These are phyloP conservation scores for Solanum pennellii DNA, from an alignment of 257 asterid species.

Conservation along the genomic window DNA sequence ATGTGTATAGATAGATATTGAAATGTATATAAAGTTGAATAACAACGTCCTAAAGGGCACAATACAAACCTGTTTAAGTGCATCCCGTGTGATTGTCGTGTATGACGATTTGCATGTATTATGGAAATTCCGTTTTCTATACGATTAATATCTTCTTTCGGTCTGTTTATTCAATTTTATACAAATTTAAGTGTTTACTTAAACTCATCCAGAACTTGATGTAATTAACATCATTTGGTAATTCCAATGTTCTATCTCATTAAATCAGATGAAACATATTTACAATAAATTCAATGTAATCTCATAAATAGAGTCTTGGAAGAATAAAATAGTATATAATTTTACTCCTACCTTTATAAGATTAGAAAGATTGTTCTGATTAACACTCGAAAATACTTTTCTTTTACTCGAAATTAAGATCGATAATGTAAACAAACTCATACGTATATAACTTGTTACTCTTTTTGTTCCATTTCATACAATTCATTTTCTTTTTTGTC, in stretches of 20 bases:
- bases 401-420: background rate
- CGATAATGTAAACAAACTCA: fast-evolving
- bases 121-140: too few relatives aligned
- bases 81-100: background rate
- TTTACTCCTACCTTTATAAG: background rate
- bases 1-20: background rate
- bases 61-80: too few relatives aligned
- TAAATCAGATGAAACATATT: background rate
- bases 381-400: background rate
- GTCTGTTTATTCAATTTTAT: too few relatives aligned
- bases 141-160: too few relatives aligned
- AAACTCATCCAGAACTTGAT: background rate
- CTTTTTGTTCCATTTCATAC: fast-evolving
- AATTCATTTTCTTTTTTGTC: too few relatives aligned
- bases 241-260: background rate
- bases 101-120: too few relatives aligned
- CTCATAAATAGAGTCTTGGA: fast-evolving
- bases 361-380: too few relatives aligned
- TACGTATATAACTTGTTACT: background rate
- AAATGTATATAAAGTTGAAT: too few relatives aligned
- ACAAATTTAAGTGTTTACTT: too few relatives aligned
- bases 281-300: background rate
- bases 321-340: background rate
- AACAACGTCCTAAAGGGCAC: background rate
- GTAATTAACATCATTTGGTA: background rate